A percentile compares a stretch with the other conserved stretches of the same genome.
Evolutionary conservation across 495 filamentous ascomycete genomes (phyloP).

Genomic region (Penicillium pancosmium): DNA sequence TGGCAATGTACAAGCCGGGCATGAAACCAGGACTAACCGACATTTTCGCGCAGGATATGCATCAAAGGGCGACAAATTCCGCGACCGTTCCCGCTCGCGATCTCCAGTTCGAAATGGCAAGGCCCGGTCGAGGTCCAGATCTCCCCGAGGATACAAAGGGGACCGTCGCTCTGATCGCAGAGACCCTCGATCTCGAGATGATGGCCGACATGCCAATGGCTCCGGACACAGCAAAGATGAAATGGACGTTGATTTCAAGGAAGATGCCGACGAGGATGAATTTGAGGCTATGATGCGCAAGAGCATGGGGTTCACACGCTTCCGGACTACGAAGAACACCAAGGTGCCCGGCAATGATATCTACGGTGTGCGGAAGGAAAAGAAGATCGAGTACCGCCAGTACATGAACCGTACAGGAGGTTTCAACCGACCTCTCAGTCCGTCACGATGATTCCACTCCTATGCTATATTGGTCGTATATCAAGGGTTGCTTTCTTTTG

Average conservation of each 20-base stretch:
- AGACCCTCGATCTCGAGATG: constrained; percentile 30
- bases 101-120: constrained; percentile 44
- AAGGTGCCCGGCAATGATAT: constrained; percentile 91
- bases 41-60: constrained; percentile 27
- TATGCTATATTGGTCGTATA: not conserved
- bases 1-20: not conserved
- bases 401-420: constrained; percentile 99
- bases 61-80: constrained; percentile 42
- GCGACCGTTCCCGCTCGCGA: constrained; percentile 48
- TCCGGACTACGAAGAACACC: constrained; percentile 85
- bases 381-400: constrained; percentile 93
- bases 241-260: constrained; percentile 47
- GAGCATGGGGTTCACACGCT: constrained; percentile 86
- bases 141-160: constrained; percentile 34
- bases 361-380: constrained; percentile 85
- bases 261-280: constrained; percentile 66
- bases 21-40: not conserved
- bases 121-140: constrained; percentile 33
- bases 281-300: constrained; percentile 73
- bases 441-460: constrained; percentile 37
- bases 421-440: constrained; percentile 89
- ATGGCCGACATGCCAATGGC: constrained; percentile 32
- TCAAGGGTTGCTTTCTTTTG: not conserved
- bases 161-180: constrained; percentile 40
- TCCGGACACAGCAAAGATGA: constrained; percentile 34